Conservation (phyloP, 768 basidiomycete genomes). For the Dioszegia crocea region DNA sequence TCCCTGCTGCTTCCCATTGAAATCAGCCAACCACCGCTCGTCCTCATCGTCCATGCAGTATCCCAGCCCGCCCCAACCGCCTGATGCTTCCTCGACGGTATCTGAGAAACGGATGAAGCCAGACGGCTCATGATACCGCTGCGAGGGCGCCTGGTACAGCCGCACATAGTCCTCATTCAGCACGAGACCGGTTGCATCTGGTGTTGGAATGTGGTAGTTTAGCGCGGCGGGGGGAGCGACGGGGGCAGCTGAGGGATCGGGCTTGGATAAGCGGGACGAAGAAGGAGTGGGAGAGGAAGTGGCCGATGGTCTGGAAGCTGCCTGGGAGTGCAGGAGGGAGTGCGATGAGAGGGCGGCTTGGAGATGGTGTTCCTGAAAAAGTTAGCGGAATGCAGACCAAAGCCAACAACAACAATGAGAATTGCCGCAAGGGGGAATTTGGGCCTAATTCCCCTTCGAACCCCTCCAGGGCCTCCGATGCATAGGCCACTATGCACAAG, state of each 20-base stretch:
- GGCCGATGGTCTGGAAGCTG: slow-evolving; percentile 18
- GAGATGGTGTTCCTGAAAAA: slow-evolving; percentile 51
- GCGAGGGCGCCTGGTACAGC: slow-evolving; percentile 59
- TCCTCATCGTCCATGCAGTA: slow-evolving; percentile 97
- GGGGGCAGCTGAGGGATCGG: slow-evolving; percentile 1
- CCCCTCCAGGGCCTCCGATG: not conserved
- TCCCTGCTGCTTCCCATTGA: slow-evolving; percentile 11
- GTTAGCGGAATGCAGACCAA: slow-evolving; percentile 1
- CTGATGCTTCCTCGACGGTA: slow-evolving; percentile 65
- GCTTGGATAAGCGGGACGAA: slow-evolving; percentile 11
- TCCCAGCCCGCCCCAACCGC: slow-evolving; percentile 68
- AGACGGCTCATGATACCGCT: slow-evolving; percentile 69
- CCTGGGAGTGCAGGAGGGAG: slow-evolving; percentile 47
- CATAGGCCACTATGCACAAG: not conserved
- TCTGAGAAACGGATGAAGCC: slow-evolving; percentile 77
- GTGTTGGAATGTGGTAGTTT: slow-evolving; percentile 76
- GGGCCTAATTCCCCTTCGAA: not conserved
- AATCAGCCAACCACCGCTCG: slow-evolving; percentile 60
- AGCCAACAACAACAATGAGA: slow-evolving; percentile 8
- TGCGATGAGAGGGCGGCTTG: slow-evolving; percentile 52
- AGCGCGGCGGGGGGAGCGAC: slow-evolving; percentile 34
- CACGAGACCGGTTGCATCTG: slow-evolving; percentile 77
- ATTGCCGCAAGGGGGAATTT: slow-evolving; percentile 16
- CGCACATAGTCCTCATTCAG: slow-evolving; percentile 63
- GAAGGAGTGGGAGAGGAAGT: slow-evolving; percentile 2